Percentiles rank a stretch among this genome's conserved stretches.
phyloP scores from a whole-genome alignment of 202 grass and related monocot species.

The Alloteropsis angusta region DNA sequence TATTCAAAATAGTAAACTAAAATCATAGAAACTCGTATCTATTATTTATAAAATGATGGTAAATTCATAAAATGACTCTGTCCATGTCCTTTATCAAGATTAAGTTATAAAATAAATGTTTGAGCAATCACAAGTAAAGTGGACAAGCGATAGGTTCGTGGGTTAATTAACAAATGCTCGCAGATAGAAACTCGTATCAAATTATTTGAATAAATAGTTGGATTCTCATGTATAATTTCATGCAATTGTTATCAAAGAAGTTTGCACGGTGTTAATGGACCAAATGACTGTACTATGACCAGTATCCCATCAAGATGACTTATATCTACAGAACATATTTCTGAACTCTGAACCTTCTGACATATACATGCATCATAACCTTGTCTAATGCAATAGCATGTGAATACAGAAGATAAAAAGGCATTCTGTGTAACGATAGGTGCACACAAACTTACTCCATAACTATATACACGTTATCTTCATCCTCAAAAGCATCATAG shows the following conservation, averaged over 20 bases:
- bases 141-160: neutral
- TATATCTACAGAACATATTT: neutral
- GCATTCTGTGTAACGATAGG: neutral
- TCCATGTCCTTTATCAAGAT: neutral
- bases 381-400: constrained; percentile 9
- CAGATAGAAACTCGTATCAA: neutral
- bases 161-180: neutral
- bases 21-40: no score
- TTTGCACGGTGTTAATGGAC: neutral
- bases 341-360: constrained; percentile 4
- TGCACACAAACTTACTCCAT: constrained; percentile 81
- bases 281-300: neutral
- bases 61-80: neutral
- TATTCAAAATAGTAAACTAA: constrained; percentile 1
- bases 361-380: neutral
- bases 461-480: constrained; percentile 96
- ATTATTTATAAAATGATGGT: no score
- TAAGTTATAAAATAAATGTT: neutral
- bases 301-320: neutral
- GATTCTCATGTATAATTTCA: neutral
- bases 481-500: constrained; percentile 93
- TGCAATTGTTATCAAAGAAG: neutral
- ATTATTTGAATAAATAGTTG: neutral
- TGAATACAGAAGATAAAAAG: neutral
- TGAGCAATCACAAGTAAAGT: neutral